These are phyloP conservation scores for Maudiozyma serrabonitensis DNA, from an alignment of 805 yeast species.

Conservation along the genomic window DNA sequence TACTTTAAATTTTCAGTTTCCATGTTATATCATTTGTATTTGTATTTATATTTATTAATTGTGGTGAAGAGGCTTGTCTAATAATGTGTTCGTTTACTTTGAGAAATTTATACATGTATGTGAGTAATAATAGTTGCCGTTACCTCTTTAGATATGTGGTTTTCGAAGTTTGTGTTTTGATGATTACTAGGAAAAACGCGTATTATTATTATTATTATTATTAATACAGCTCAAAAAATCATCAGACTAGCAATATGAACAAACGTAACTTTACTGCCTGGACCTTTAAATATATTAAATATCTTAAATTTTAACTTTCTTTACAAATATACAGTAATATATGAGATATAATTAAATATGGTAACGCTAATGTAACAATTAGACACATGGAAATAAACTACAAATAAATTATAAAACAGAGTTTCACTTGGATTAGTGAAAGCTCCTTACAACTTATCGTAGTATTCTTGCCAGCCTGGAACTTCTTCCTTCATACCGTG, in stretches of 20 bases:
- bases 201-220: background rate
- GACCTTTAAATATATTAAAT: background rate
- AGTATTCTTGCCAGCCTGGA: slow-evolving; percentile 99
- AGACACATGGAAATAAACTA: slow-evolving; percentile 3
- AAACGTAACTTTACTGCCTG: too few species aligned
- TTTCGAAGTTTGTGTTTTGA: too few species aligned
- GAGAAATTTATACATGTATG: too few species aligned
- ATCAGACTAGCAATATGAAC: too few species aligned
- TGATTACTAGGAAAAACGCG: background rate
- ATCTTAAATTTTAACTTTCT: background rate
- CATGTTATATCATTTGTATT: slow-evolving; percentile 26
- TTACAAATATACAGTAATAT: slow-evolving; percentile 2
- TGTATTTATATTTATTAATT: background rate
- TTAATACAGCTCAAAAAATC: background rate
- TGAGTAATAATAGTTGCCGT: too few species aligned
- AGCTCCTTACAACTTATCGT: slow-evolving; percentile 65
- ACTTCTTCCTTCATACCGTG: slow-evolving; percentile 94
- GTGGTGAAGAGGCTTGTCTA: too few species aligned
- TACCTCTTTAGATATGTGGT: too few species aligned
- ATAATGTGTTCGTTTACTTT: too few species aligned
- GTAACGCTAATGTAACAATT: slow-evolving; percentile 1
- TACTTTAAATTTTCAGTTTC: slow-evolving; percentile 38
- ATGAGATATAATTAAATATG: slow-evolving; percentile 4
- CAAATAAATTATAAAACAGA: slow-evolving; percentile 9
- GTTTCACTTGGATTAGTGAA: slow-evolving; percentile 1